Evolutionary conservation across 805 yeast species (phyloP).

Genomic region (Komagataella mondaviorum): DNA sequence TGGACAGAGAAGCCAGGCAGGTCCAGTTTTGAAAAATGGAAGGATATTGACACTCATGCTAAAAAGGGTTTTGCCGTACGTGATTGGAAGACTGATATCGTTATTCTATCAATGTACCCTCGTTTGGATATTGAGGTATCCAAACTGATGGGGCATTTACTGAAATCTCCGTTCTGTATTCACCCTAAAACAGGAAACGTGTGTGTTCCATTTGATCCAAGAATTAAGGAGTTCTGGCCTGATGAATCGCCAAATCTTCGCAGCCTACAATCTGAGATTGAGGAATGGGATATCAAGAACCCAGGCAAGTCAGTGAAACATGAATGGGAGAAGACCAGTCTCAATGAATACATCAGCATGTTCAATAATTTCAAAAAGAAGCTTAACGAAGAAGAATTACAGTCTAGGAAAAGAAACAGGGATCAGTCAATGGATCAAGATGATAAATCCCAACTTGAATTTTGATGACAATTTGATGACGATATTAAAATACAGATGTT

Average conservation of each 20-base stretch:
- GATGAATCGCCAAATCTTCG: constrained; percentile 65
- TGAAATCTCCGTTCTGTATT: constrained; percentile 92
- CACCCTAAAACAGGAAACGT: constrained; percentile 94
- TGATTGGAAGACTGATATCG: constrained; percentile 69
- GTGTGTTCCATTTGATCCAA: constrained; percentile 75
- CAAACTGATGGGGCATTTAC: constrained; percentile 74
- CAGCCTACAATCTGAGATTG: constrained; percentile 51
- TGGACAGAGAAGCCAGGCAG: constrained; percentile 47
- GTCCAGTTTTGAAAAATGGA: constrained; percentile 62
- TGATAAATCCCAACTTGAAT: neutral
- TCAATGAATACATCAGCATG: constrained; percentile 56
- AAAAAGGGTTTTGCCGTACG: constrained; percentile 29
- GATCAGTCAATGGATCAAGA: neutral
- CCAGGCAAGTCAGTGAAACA: constrained; percentile 10
- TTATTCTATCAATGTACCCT: constrained; percentile 75
- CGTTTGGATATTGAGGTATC: constrained; percentile 90
- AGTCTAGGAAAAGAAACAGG: constrained; percentile 14
- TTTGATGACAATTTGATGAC: neutral
- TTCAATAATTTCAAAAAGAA: constrained; percentile 51
- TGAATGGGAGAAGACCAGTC: constrained; percentile 51
- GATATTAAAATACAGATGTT: neutral
- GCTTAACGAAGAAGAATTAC: constrained; percentile 41
- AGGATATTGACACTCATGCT: constrained; percentile 47
- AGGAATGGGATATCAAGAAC: constrained; percentile 25
- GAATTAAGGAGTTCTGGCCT: constrained; percentile 53